phyloP scores from a whole-genome alignment of 768 basidiomycete genomes.

The Hygrocybe coccinea region DNA sequence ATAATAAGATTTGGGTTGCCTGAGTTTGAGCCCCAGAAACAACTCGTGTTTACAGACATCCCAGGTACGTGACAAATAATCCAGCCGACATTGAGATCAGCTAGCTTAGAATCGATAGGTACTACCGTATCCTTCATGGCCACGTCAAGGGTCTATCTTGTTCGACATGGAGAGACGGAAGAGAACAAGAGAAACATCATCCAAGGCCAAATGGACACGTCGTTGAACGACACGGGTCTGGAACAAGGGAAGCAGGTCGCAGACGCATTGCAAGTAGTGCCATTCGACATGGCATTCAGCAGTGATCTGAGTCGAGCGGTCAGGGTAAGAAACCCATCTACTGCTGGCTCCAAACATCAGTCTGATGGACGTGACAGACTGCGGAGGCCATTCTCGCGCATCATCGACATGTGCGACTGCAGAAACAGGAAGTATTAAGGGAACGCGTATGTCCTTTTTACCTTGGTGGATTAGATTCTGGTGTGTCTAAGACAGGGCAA shows the following conservation, averaged over 20 bases:
- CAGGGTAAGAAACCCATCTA: conserved; percentile 41
- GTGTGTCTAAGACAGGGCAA: conserved; percentile 1
- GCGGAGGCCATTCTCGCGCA: conserved; percentile 55
- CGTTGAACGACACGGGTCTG: conserved; percentile 57
- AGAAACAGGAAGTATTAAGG: conserved; percentile 45
- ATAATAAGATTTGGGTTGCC: no score
- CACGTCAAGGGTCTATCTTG: conserved; percentile 51
- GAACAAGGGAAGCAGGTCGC: conserved; percentile 57
- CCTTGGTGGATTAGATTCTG: conserved; percentile 4
- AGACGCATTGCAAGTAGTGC: conserved; percentile 46
- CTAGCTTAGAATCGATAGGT: neutral
- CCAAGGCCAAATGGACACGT: conserved; percentile 72
- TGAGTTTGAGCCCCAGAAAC: no score
- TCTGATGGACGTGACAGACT: conserved; percentile 44
- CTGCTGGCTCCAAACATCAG: no score
- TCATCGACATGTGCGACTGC: conserved; percentile 45
- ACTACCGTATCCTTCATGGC: conserved; percentile 14
- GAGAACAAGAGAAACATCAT: conserved; percentile 58
- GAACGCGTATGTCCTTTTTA: conserved; percentile 51
- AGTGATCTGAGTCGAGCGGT: conserved; percentile 70
- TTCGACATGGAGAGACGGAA: conserved; percentile 77
- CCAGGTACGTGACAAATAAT: no score
- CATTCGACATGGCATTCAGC: conserved; percentile 56
- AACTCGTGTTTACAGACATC: no score
- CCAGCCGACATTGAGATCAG: no score